Evolutionary conservation across 768 basidiomycete species (phyloP), one percentile per base, ranked within the genome.

Genomic region (Sutorius australiensis): DNA sequence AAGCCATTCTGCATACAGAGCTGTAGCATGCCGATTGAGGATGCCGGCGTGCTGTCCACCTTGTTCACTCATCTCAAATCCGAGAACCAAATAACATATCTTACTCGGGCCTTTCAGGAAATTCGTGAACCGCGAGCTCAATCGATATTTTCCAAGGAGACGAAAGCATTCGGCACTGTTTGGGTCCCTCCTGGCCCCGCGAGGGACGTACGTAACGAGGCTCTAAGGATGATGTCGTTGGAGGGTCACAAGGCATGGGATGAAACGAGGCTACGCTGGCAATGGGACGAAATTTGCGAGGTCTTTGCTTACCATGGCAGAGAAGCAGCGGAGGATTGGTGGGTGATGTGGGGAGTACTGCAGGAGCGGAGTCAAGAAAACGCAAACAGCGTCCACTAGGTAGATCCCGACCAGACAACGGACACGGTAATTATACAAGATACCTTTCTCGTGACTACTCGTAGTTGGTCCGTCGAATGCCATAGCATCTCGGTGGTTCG

Each of bases 241-340:
- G 53, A 59, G 28, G 69, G 67, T 24, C 67, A 61, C 57, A 72
- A 71, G 46, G 66, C 62, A 19, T 78, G 80, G 74, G 79, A 83
- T 58, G 79, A 83, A 60, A 68, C 56, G 39, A 71, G 65, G 45
- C 73, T 83, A 51, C 72, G 70, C 44, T 72, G 71, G 58, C 72
- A 81, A 53, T 84, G 83, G 78, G 81, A 80, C 48, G 76, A 76
- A 51, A 78, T 82, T 53, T 69, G 80, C 47, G 74, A 74, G 28
- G 66, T 84, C 58, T 81, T 78, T 58, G 67, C 71, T n/a, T 79
- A 83, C 61, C 77, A 81, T 60, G 77, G 80, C 5, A 72, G 70
- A 40, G 83, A 86, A 55, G 75, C 75, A 40, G 84, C 80, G 17
- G 82, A 83, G 53, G 81, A 82, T 62, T 86, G 82, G 82, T 86